These are phyloP conservation scores for Albugo candida DNA, from an alignment of 352 stramenopile species.

Conservation along the genomic window DNA sequence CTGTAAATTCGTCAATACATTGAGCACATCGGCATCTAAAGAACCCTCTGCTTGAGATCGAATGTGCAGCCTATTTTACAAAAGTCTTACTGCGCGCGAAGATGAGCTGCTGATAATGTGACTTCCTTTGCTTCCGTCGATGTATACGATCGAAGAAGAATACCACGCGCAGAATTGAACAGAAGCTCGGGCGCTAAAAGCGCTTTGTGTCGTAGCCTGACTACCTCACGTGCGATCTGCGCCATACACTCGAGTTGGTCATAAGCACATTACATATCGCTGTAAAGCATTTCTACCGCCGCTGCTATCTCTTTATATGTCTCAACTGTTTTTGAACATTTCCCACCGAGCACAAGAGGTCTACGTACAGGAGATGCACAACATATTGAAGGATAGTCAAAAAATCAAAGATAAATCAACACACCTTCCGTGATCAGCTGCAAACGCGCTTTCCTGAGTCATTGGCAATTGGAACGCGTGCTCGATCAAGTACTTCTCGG, in stretches of 20 bases:
- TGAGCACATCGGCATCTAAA: conserved; percentile 59
- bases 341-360: conserved; percentile 52
- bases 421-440: conserved; percentile 55
- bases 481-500: conserved; percentile 63
- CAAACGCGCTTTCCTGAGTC: conserved; percentile 43
- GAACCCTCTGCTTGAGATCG: not conserved
- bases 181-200: conserved; percentile 51
- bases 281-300: conserved; percentile 13
- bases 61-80: not conserved
- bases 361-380: conserved; percentile 11
- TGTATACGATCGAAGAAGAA: conserved; percentile 62
- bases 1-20: conserved; percentile 78
- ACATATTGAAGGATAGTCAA: no score
- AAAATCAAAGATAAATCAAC: conserved; percentile 5
- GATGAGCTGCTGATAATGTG: conserved; percentile 45
- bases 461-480: conserved; percentile 77
- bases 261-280: no score
- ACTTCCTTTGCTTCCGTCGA: conserved; percentile 49
- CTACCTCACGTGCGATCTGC: conserved; percentile 57
- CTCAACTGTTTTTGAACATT: conserved; percentile 37
- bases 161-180: conserved; percentile 57
- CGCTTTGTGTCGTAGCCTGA: conserved; percentile 53
- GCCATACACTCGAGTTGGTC: conserved; percentile 1
- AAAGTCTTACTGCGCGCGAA: conserved; percentile 38
- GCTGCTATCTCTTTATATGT: conserved; percentile 50